Evolutionary conservation across 768 basidiomycete species (phyloP), one percentile per base, ranked within the genome.

Genomic region (Russula sp.): DNA sequence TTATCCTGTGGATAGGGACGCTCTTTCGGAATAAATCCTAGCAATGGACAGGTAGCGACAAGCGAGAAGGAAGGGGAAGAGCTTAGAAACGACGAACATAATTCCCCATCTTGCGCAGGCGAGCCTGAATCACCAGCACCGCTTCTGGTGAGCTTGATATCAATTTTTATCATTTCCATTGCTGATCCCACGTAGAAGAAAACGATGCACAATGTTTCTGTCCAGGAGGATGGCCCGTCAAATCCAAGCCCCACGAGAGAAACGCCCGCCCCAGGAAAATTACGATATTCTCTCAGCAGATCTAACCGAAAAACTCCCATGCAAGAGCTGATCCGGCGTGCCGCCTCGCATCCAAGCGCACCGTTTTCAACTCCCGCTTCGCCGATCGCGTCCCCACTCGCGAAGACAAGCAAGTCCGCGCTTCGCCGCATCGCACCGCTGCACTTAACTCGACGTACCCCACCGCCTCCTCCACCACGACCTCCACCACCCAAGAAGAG

Each of bases 401-500:
- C 82, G 59, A 91, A 90, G 69, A 79, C 85, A 8, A 88, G 87
- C 10, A 81, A 84, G 42, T 80, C 79, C 48, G 72, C 82, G 55
- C 79, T 92, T 38, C 83, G 85, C 1, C 79, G 77, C 36, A 92
- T 92, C 64, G 90, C 88, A 13, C 89, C 90, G 3, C 78, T 92
- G 28, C 90, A 92, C 69, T 83, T 84, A 10, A 88, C 89, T 72
- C 78, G 89, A 54, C 81, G 83, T 16, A 83, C 87, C 1, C 90
- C 90, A 0, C 89, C 90, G 0, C 89, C 88, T 0, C 87, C 88
- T 0, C 80, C 78, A 2, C 90, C 90, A 0, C 83, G 84, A 5
- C 85, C 84, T 0, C 88, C 88, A 5, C 84, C 86, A 51, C 83
- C 80, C 66, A 89, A 85, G 76, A 92, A 92, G 78, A 86, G 84